Base-by-base conservation (phyloP, 768 basidiomycete species). In the Cytidiella melzeri region DNA sequence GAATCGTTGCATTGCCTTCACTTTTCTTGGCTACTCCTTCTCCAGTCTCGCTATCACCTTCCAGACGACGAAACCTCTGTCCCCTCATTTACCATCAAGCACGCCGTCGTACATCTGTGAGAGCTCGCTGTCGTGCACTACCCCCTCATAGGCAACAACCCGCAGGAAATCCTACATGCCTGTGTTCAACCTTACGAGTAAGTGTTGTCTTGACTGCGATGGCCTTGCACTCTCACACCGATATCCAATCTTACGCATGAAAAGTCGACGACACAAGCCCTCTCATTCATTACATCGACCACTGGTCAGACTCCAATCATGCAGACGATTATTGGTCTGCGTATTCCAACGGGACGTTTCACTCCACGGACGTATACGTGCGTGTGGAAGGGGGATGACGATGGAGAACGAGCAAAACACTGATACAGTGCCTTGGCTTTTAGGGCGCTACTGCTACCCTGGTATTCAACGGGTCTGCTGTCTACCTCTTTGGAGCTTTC, bases 251-350 rank as follows among this genome's bases (percentile, higher is more conserved):
- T n/a, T n/a, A n/a, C n/a, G n/a, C n/a, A n/a, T n/a, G n/a, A n/a
- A 11, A 20, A 48, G 47, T 48, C 18, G 47, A 48, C 47, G 47
- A 48, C 20, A 26, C 47, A 3, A 41, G 47, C 28, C 47, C 47
- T 1, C 40, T 48, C 13, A 34, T 48, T 18, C 40, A 41, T 15
- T 48, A 48, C 27, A 26, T 24, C 47, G 27, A 23, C 24, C 28
- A 19, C 24, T 48, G 47, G 47, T 34, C 25, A 23, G 47, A 48
- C 41, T 48, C 47, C 1, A 41, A 38, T 19, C 26, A 41, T 13
- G 15, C 15, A 18, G 47, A 48, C 18, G 18, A 26, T 27, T 21
- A 41, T 7, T 30, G 26, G 26, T 15, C 23, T 11, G 27, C 39
- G 11, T 48, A 48, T 27, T 15, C 27, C 3, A 34, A 48, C 28